Evolutionary conservation across 139 green algal species (phyloP), one percentile per base, ranked within the genome.

Genomic region (Coccomyxa sp.): DNA sequence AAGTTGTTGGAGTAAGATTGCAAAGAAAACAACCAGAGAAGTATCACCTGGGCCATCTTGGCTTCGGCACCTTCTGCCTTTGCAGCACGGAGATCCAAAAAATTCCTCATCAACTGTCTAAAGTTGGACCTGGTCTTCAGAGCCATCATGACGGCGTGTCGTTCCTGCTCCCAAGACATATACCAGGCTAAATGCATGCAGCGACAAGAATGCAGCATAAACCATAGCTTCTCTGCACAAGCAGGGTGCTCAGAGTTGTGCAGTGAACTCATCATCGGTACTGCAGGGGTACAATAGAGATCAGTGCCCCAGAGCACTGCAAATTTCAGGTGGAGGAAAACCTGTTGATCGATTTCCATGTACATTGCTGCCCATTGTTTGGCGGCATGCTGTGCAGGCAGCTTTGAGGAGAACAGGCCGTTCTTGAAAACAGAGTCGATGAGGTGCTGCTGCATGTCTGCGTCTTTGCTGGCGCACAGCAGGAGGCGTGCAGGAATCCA

Each of bases 331-430:
- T 7, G 38, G 38, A 51, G 38, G 38, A 51, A 3, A 7, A 81
- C 81, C 81, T 81, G 28, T 78, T n/a, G 67, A 27, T 59, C 32
- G 30, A 79, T 78, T 25, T 15, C 51, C 67, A 75, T 79, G 82
- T 59, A 87, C 25, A 88, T 59, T 28, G 60, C 58, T 7, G 77
- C 74, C 84, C 82, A 92, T 13, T 82, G 82, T 15, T 67, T 27
- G 13, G 83, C 83, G 31, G 83, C 71, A 11, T 15, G 68, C 38
- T 75, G 83, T 10, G 81, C 45, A 1, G 81, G 31, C 78, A 94
- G 76, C 71, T 87, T 85, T 13, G 82, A 7, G 0, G 90, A 86
- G 28, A 97, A 89, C 67, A 97, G 82, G 51, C 94, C 91, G 18
- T 89, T 79, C 21, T 76, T 79, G 77, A 87, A 90, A 7, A 89